Evolutionary conservation across 257 asterid species (phyloP).

Genomic region (Parsonsia alboflavescens): DNA sequence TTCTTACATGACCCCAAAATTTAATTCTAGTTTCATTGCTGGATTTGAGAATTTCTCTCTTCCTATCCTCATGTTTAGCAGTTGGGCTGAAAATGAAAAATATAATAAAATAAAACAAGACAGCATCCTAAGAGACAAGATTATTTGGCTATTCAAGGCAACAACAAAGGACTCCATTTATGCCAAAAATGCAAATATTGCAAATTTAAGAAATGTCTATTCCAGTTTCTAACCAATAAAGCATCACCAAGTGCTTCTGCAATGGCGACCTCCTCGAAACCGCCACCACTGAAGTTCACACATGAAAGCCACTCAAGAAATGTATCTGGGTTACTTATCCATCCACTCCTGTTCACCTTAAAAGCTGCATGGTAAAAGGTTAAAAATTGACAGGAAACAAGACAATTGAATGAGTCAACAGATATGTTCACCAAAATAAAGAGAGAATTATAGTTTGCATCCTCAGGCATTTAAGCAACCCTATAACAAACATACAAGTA

Average conservation of each 20-base stretch:
- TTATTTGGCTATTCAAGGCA: background rate
- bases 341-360: slow-evolving; percentile 80
- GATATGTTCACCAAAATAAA: background rate
- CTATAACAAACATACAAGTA: slow-evolving; percentile 42
- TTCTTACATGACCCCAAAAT: background rate
- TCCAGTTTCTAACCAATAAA: slow-evolving; percentile 43
- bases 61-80: background rate
- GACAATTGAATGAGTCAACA: background rate
- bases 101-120: background rate
- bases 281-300: slow-evolving; percentile 81
- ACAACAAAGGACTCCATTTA: background rate
- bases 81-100: background rate
- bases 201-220: background rate
- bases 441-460: background rate
- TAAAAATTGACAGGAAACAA: slow-evolving; percentile 1
- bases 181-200: background rate
- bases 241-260: slow-evolving; percentile 98
- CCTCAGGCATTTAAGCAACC: background rate
- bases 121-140: slow-evolving; percentile 1
- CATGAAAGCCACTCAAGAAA: slow-evolving; percentile 90
- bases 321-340: slow-evolving; percentile 78
- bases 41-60: too few relatives aligned
- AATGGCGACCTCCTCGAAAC: slow-evolving; percentile 82
- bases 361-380: slow-evolving; percentile 44
- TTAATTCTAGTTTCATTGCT: background rate